Conservation (phyloP, 139 green algal genomes). For the Volvox reticuliferus region DNA sequence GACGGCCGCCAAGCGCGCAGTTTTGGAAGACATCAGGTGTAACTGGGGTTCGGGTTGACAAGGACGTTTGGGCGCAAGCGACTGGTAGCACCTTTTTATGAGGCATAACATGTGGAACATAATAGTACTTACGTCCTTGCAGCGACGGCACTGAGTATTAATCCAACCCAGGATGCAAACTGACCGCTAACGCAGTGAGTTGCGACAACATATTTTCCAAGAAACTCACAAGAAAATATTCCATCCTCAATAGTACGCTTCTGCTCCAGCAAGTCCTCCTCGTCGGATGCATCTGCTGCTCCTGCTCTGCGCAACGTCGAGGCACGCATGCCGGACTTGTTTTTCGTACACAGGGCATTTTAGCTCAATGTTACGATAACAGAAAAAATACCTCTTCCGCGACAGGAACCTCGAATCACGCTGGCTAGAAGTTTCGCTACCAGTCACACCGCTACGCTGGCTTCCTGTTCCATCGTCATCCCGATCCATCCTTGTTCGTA, state of each 20-base stretch:
- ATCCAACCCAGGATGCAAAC: not conserved
- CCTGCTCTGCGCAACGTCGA: not conserved
- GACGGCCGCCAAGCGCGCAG: too few species aligned
- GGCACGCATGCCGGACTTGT: not conserved
- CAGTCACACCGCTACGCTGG: not conserved
- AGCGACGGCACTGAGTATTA: not conserved
- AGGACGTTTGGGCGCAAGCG: too few species aligned
- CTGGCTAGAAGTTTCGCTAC: not conserved
- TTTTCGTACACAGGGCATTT: not conserved
- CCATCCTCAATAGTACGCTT: constrained; percentile 29
- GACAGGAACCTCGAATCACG: not conserved
- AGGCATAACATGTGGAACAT: not conserved
- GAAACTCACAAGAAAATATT: constrained; percentile 11
- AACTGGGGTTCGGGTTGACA: too few species aligned
- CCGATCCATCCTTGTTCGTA: not conserved
- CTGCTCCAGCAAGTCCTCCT: constrained; percentile 27
- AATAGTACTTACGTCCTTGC: not conserved
- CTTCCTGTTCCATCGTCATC: constrained; percentile 8
- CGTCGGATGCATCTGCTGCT: not conserved
- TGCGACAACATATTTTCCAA: not conserved
- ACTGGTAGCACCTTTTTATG: not conserved
- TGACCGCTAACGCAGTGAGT: not conserved
- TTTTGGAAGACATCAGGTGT: too few species aligned
- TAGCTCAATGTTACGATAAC: not conserved
- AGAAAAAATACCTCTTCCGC: not conserved